Percentiles rank a stretch among this genome's conserved stretches.
Conservation (phyloP, 495 filamentous ascomycete species). For the Penicillium atrosanguineum region DNA sequence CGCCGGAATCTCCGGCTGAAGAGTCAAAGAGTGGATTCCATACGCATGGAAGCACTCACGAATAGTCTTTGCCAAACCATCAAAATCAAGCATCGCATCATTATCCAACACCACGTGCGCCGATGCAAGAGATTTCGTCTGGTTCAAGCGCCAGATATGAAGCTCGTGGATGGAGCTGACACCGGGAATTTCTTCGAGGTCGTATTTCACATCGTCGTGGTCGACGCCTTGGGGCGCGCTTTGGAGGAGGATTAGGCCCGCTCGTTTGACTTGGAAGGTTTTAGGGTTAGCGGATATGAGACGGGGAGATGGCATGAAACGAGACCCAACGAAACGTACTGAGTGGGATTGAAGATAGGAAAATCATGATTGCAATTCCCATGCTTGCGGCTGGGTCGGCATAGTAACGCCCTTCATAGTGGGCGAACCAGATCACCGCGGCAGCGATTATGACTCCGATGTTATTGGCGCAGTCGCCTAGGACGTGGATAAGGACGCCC, state of each 20-base stretch:
- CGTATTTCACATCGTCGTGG: conserved; percentile 71
- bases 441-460: conserved; percentile 44
- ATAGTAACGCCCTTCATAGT: conserved; percentile 38
- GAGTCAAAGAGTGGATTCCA: conserved; percentile 43
- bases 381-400: conserved; percentile 47
- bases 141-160: conserved; percentile 47
- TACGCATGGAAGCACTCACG: conserved; percentile 47
- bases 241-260: conserved; percentile 66
- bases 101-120: conserved; percentile 38
- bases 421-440: conserved; percentile 40
- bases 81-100: conserved; percentile 26
- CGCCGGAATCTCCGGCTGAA: conserved; percentile 43
- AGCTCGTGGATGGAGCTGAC: conserved; percentile 43
- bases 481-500: conserved; percentile 48
- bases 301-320: too few relatives aligned
- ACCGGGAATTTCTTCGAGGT: conserved; percentile 47
- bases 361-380: conserved; percentile 45
- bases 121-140: conserved; percentile 43
- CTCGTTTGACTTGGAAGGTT: conserved; percentile 25
- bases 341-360: conserved; percentile 39
- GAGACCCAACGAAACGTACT: conserved; percentile 10
- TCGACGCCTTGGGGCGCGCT: conserved; percentile 73
- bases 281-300: conserved; percentile 18
- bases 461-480: conserved; percentile 46
- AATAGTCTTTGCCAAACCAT: conserved; percentile 33